Evolutionary conservation across 108 stramenopile species (phyloP).

Genomic region (Ochromonas danica): DNA sequence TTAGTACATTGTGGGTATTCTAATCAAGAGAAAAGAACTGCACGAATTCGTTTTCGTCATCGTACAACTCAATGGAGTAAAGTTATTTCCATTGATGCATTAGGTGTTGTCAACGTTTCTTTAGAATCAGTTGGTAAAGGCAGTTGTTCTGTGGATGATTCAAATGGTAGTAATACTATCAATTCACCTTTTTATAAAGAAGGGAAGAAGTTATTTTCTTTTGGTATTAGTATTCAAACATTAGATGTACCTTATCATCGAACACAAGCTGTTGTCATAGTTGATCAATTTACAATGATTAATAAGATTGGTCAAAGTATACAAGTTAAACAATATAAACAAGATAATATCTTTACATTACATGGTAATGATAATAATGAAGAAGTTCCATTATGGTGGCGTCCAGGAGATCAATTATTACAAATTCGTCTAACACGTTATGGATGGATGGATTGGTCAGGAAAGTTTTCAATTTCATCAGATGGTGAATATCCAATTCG

Average conservation of each 20-base stretch:
- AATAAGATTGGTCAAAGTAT: not conserved
- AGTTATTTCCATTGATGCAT: not conserved
- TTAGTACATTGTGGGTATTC: too few relatives aligned
- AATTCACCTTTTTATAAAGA: not conserved
- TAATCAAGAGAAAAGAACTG: not conserved
- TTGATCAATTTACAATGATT: not conserved
- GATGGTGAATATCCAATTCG: not conserved
- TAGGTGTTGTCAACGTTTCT: not conserved
- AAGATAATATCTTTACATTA: not conserved
- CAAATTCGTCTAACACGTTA: constrained; percentile 4
- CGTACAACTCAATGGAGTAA: not conserved
- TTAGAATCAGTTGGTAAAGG: not conserved
- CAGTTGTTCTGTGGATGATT: not conserved
- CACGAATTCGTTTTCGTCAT: not conserved
- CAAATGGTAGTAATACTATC: not conserved
- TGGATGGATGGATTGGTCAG: constrained; percentile 23
- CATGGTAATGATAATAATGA: not conserved
- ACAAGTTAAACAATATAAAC: not conserved
- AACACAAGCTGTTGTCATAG: not conserved
- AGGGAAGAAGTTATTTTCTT: not conserved
- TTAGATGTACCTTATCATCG: not conserved
- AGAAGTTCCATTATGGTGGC: not conserved
- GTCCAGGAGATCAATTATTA: not conserved
- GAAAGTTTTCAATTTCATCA: not conserved
- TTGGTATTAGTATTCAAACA: not conserved